These are phyloP conservation scores for Pyrenochaeta sp. DNA, from an alignment of 2,329 filamentous ascomycete species.

Conservation along the genomic window DNA sequence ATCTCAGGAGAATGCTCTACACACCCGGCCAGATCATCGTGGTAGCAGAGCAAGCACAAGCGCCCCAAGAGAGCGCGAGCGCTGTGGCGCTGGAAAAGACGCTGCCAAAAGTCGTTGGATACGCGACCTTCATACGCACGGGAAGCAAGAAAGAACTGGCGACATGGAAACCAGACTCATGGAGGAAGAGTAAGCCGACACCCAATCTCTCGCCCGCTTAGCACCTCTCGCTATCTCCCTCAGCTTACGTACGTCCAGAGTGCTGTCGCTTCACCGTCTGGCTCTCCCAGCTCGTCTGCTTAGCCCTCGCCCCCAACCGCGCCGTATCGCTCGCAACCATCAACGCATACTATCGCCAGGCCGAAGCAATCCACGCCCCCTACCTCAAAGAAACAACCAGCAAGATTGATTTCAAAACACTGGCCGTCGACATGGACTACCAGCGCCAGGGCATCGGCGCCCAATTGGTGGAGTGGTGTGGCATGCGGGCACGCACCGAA, in stretches of 20 bases:
- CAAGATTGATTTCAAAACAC: neutral
- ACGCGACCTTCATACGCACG: neutral
- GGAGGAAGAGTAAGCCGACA: neutral
- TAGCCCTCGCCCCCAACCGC: neutral
- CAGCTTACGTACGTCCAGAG: neutral
- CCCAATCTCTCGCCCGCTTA: neutral
- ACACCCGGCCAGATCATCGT: too few species aligned
- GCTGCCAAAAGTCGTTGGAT: too few species aligned
- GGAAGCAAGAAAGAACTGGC: neutral
- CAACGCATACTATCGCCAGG: neutral
- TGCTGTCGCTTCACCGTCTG: neutral
- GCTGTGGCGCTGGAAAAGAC: too few species aligned
- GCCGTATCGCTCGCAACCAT: neutral
- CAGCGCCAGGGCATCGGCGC: neutral
- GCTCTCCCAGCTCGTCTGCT: neutral
- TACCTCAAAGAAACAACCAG: neutral
- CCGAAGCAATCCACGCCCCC: neutral
- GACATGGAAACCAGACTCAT: neutral
- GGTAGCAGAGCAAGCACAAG: too few species aligned
- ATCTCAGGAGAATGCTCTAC: too few species aligned
- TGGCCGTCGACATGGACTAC: neutral
- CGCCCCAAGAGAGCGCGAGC: too few species aligned
- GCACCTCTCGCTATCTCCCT: too few species aligned
- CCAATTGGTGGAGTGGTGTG: neutral
- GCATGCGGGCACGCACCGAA: neutral